Evolutionary conservation across 192 early-diverging fungal genomes (phyloP).

Genomic region (Gonapodya prolifera): DNA sequence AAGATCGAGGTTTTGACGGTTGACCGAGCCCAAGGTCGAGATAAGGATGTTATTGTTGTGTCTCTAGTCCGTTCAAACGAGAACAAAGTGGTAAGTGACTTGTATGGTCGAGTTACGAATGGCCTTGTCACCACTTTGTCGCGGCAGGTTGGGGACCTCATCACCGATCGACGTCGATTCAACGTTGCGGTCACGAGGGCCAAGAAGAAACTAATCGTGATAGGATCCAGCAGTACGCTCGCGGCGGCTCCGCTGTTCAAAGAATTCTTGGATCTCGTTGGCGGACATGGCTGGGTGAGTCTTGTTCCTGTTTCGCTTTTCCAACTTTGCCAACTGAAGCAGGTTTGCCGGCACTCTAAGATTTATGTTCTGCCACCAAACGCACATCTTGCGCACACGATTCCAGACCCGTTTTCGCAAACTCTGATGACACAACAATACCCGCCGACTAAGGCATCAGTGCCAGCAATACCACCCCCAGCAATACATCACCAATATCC

Average conservation of each 20-base stretch:
- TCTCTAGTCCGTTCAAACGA: conserved; percentile 78
- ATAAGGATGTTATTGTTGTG: conserved; percentile 82
- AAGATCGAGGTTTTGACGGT: conserved; percentile 71
- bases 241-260: conserved; percentile 36
- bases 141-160: conserved; percentile 67
- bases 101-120: background rate
- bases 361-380: no score
- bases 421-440: no score
- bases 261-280: conserved; percentile 33
- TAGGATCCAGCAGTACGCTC: conserved; percentile 71
- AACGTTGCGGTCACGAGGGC: conserved; percentile 93
- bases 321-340: no score
- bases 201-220: conserved; percentile 71
- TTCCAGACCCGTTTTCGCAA: no score
- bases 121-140: background rate
- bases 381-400: no score
- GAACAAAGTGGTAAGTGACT: conserved; percentile 33
- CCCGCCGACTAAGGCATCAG: no score
- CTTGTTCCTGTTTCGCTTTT: no score
- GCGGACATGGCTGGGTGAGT: conserved; percentile 20
- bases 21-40: conserved; percentile 88
- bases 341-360: no score
- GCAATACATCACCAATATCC: no score
- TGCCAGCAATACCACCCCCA: no score
- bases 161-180: conserved; percentile 81